Evolutionary conservation across 108 stramenopile genomes (phyloP), one percentile per base, ranked within the genome.

Genomic region (Pelagomonas calceolata): DNA sequence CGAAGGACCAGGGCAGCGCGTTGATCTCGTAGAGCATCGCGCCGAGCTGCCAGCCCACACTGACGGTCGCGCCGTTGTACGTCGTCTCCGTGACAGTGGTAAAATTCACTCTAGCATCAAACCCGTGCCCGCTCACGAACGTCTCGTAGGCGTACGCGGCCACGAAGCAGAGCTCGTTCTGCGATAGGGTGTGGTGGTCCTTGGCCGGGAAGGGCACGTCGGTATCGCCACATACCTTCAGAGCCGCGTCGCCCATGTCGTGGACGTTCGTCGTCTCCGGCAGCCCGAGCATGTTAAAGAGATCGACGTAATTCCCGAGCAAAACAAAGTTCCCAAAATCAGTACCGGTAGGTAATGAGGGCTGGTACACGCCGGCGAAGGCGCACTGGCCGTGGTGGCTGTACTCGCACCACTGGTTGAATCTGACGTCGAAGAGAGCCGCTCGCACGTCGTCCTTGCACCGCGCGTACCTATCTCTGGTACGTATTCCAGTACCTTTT

Each of bases 281-380:
- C 65, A 90, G 75, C 45, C 82, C 70, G 70, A 87, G 66, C 73
- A 90, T 90, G 51, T 82, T 78, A 72, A 73, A 88, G 30, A 83
- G 78, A 43, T 85, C 72, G 63, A 64, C 73, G 70, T 85, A 90
- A 80, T 89, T 89, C 68, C 84, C 78, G 64, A 89, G 89, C 15
- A 80, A 87, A 65, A 87, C 82, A 69, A 93, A 93, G 39, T 85
- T 87, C 36, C 83, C 81, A 71, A 75, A 76, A 7, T 76, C 64
- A 9, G 67, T 35, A 45, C 71, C 74, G 65, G 85, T 88, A 0
- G 95, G 95, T 0, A 94, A 69, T 36, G 82, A 75, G 21, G 93
- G 92, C 80, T 94, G 93, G 75, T 94, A 94, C n/a, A 91, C 86
- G 36, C 95, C 95, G 30, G 85, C 87, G 71, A 91, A 88, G n/a